These are phyloP conservation scores for Sanghuangporus baumii DNA, from an alignment of 1,284 basidiomycete species.

Conservation along the genomic window DNA sequence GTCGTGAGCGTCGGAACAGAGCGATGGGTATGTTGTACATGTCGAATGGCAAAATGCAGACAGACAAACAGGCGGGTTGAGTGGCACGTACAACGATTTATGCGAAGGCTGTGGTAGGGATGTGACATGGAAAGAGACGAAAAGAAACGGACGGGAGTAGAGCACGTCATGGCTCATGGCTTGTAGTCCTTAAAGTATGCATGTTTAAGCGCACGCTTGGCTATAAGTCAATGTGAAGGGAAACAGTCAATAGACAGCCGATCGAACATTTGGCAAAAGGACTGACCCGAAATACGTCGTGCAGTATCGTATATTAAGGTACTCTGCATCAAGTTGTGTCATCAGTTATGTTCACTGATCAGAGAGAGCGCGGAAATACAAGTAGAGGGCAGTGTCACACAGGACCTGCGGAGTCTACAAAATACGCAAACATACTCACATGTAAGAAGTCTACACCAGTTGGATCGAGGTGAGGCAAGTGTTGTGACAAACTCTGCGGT, in stretches of 20 bases:
- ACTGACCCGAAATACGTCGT: conserved; percentile 84
- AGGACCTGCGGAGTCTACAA: not conserved
- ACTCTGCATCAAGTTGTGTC: conserved; percentile 42
- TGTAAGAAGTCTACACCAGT: conserved; percentile 75
- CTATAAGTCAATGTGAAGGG: conserved; percentile 32
- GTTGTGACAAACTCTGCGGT: conserved; percentile 56
- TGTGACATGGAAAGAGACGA: not conserved
- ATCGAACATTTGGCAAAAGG: not conserved
- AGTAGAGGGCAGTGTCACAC: not conserved
- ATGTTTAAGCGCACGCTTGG: conserved; percentile 81
- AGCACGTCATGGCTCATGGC: conserved; percentile 24
- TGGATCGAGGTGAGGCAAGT: conserved; percentile 67
- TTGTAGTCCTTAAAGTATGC: conserved; percentile 70
- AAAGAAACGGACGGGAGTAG: not conserved
- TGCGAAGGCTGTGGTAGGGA: not conserved
- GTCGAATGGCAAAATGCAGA: not conserved
- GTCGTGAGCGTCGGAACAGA: not conserved
- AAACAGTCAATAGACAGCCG: not conserved
- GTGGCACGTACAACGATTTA: conserved; percentile 1
- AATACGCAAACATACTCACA: conserved; percentile 35
- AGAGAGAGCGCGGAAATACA: not conserved
- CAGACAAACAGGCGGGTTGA: not conserved
- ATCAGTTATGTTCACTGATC: not conserved
- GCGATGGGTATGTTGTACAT: conserved; percentile 7
- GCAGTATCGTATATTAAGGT: conserved; percentile 92